These are phyloP conservation scores for Cercospora brassicicola DNA, from an alignment of 2,329 filamentous ascomycete genomes.

Conservation along the genomic window DNA sequence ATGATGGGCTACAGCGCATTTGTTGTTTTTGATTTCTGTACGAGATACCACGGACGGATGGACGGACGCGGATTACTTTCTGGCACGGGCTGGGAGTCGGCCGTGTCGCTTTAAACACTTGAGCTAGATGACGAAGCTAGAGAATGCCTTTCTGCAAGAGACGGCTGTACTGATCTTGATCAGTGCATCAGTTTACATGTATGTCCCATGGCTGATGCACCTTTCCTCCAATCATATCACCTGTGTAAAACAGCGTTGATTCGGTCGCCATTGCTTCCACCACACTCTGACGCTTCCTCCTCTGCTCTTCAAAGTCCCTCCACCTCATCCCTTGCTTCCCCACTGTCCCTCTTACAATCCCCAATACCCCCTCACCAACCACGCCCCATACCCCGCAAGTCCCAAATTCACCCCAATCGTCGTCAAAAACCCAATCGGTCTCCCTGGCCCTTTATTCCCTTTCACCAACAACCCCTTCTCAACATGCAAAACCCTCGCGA, in stretches of 20 bases:
- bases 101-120: neutral
- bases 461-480: slow-evolving; percentile 14
- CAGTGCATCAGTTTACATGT: neutral
- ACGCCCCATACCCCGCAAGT: slow-evolving; percentile 18
- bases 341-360: slow-evolving; percentile 1
- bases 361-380: slow-evolving; percentile 20
- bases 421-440: slow-evolving; percentile 20
- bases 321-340: no score
- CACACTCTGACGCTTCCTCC: no score
- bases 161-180: neutral
- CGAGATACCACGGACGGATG: slow-evolving; percentile 1
- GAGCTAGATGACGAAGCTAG: neutral
- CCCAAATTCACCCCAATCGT: slow-evolving; percentile 12
- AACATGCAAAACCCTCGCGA: slow-evolving; percentile 18
- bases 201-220: neutral
- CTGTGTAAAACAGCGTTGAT: no score
- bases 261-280: no score
- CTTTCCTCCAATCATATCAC: no score
- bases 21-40: neutral
- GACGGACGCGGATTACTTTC: neutral
- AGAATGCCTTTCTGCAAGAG: neutral
- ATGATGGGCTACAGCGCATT: neutral
- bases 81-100: neutral
- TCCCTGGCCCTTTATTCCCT: slow-evolving; percentile 8
- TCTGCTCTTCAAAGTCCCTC: no score